Evolutionary conservation across 2,329 filamentous ascomycete species (phyloP), one percentile per base, ranked within the genome.

Genomic region (Hymenoscyphus fructigenus): DNA sequence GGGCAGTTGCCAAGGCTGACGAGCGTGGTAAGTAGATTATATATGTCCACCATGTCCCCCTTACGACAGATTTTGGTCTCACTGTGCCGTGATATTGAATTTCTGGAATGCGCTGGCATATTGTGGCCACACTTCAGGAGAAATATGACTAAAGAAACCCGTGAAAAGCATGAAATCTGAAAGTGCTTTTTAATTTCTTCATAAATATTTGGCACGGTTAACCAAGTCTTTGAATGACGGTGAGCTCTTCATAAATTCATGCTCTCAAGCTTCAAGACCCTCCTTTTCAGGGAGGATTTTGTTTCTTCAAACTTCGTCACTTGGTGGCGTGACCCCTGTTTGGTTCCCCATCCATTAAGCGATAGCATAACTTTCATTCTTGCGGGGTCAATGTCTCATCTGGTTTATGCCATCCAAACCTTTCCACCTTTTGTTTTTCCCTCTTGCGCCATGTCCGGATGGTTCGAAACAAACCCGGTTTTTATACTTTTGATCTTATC

Each of bases 1-100:
- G 28, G 20, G 29, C 55, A 57, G 32, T n/a, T 34, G 26, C 55
- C 10, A 56, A 56, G 53, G 29, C 26, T 28, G 0, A 56, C 26
- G 14, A 36, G n/a, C 56, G 17, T 57, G 28, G 34, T 32, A 57
- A 57, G 23, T 57, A n/a, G 56, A 57, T 32, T 57, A 36, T 57
- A 32, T 57, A 57, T 57, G 28, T 10, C 28, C 15, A 17, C 55
- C 55, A 34, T 29, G 17, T 32, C 14, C 26, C 28, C 28, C 26
- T 57, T n/a, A 47, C 2, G n/a, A 20, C 7, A 14, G n/a, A 44
- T 36, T 36, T 36, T 36, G 34, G 3, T 12, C 1, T 4, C 34
- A 9, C 34, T 10, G 34, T 36, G 34, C 34, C 34, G 34, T 36
- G 34, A 14, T 36, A 36, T 36, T 1, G 34, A 36, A 14, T 36